phyloP scores from a whole-genome alignment of 257 asterid genomes.

The Fraxinus pennsylvanica region DNA sequence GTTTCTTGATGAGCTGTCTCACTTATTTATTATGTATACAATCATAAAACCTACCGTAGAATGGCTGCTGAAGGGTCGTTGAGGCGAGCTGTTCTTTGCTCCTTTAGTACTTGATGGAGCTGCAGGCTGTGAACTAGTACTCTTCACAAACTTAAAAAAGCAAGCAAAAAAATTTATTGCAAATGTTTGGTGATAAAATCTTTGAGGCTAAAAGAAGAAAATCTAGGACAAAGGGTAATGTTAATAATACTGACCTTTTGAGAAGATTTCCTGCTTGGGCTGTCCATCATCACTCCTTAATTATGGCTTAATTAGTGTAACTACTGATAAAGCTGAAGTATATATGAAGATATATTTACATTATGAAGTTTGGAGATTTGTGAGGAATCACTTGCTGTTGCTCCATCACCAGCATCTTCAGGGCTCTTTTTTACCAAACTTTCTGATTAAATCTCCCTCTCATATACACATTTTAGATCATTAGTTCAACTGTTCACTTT shows the following conservation, averaged over 20 bases:
- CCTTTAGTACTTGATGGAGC: constrained; percentile 32
- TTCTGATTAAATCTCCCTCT: constrained; percentile 57
- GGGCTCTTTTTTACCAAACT: constrained; percentile 48
- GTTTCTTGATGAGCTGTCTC: too few relatives aligned
- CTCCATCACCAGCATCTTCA: constrained; percentile 43
- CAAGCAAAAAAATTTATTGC: not conserved
- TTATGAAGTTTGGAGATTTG: constrained; percentile 46
- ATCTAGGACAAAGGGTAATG: not conserved
- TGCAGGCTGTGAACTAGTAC: constrained; percentile 29
- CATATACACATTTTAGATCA: constrained; percentile 17
- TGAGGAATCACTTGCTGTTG: constrained; percentile 44
- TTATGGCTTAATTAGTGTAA: constrained; percentile 22
- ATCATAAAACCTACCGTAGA: constrained; percentile 27
- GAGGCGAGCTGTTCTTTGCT: constrained; percentile 19
- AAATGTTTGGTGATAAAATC: not conserved
- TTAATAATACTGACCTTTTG: constrained; percentile 43
- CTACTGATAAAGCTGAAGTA: constrained; percentile 22
- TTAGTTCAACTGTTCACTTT: constrained; percentile 15
- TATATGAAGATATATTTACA: constrained; percentile 28
- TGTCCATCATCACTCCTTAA: constrained; percentile 42
- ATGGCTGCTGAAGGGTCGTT: constrained; percentile 26
- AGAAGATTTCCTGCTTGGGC: constrained; percentile 46
- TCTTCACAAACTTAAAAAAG: constrained; percentile 28
- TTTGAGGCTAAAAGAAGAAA: not conserved
- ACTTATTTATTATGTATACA: too few relatives aligned